These are phyloP conservation scores for Xerophyta viscosa DNA, from an alignment of 106 monocot genomes.

Conservation along the genomic window DNA sequence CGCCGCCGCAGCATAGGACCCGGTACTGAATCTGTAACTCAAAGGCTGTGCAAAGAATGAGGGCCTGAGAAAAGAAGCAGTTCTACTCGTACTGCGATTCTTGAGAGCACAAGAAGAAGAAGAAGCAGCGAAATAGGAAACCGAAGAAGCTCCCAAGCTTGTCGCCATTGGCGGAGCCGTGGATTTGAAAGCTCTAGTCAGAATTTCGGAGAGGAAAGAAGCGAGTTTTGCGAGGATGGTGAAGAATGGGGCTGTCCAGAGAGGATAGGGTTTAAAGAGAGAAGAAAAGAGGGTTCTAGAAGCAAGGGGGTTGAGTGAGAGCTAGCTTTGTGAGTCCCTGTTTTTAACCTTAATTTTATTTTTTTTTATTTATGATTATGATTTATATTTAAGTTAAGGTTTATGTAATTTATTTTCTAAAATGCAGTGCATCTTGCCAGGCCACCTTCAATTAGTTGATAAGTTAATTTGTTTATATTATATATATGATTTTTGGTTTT, in stretches of 20 bases:
- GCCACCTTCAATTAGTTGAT: too few species aligned
- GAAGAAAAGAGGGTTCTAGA: constrained; percentile 16
- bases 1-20: constrained; percentile 17
- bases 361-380: too few species aligned
- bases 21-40: constrained; percentile 2
- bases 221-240: not conserved
- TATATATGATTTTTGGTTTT: too few species aligned
- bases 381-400: too few species aligned
- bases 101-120: constrained; percentile 3
- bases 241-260: constrained; percentile 10
- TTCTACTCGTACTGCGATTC: too few species aligned
- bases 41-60: constrained; percentile 20
- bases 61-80: constrained; percentile 8
- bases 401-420: too few species aligned
- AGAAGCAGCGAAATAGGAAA: constrained; percentile 2
- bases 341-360: too few species aligned
- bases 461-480: too few species aligned
- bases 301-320: not conserved
- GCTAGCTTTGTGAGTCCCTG: too few species aligned
- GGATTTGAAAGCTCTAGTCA: not conserved
- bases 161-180: constrained; percentile 27
- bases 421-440: too few species aligned
- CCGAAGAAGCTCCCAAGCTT: constrained; percentile 13
- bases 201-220: not conserved
- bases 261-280: constrained; percentile 6